These are phyloP conservation scores for Phytophthora agathidicida DNA, from an alignment of 352 stramenopile genomes.

Conservation along the genomic window DNA sequence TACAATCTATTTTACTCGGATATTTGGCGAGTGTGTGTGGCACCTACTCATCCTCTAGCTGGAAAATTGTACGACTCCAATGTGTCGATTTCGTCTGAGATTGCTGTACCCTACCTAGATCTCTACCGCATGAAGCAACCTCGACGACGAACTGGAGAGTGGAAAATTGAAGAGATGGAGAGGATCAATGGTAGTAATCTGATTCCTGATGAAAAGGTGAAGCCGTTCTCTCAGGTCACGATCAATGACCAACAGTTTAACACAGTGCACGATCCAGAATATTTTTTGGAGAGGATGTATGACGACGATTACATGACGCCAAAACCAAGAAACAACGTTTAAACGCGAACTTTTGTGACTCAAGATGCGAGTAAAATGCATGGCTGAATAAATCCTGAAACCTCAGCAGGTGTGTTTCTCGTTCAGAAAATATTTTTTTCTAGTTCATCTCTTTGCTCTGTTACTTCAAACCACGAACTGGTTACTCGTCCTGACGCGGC, in stretches of 20 bases:
- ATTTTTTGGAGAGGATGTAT: slow-evolving; percentile 42
- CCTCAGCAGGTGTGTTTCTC: neutral
- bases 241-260: slow-evolving; percentile 38
- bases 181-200: slow-evolving; percentile 11
- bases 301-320: slow-evolving; percentile 38
- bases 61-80: slow-evolving; percentile 38
- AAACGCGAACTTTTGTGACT: neutral
- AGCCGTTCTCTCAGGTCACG: slow-evolving; percentile 22
- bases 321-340: slow-evolving; percentile 5
- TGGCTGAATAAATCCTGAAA: neutral
- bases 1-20: slow-evolving; percentile 47
- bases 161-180: slow-evolving; percentile 34
- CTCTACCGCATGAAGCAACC: slow-evolving; percentile 32
- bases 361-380: neutral
- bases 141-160: neutral
- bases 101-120: slow-evolving; percentile 39
- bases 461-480: neutral
- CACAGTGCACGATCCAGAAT: slow-evolving; percentile 33
- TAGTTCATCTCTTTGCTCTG: neutral
- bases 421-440: neutral
- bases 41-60: slow-evolving; percentile 43
- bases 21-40: slow-evolving; percentile 45
- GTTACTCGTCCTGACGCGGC: slow-evolving; percentile 15
- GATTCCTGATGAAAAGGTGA: slow-evolving; percentile 27
- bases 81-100: slow-evolving; percentile 3